Conservation (phyloP, 2,329 filamentous ascomycete species). For the Diaporthe vaccinii region DNA sequence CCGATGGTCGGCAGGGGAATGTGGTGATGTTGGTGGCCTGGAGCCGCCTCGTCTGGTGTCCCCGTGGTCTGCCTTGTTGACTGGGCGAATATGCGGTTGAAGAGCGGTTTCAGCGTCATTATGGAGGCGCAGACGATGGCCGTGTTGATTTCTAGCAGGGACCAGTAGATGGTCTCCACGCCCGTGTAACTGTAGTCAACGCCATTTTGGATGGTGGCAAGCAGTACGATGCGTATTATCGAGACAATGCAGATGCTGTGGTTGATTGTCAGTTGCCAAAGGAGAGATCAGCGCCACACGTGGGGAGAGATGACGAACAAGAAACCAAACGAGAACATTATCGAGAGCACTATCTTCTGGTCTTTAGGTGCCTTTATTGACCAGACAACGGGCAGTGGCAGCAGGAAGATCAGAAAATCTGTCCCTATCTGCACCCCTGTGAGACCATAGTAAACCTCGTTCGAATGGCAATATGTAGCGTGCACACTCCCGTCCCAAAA, state of each 20-base stretch:
- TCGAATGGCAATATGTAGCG: conserved; percentile 33
- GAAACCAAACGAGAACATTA: conserved; percentile 47
- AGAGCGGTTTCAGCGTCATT: conserved; percentile 46
- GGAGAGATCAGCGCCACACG: neutral
- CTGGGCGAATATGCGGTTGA: conserved; percentile 46
- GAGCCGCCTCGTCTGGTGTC: neutral
- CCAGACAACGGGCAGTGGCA: conserved; percentile 46
- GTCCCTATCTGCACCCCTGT: conserved; percentile 45
- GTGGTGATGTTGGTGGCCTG: neutral
- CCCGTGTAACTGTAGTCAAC: conserved; percentile 45
- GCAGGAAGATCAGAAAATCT: conserved; percentile 47
- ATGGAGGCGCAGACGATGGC: conserved; percentile 48
- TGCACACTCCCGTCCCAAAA: conserved; percentile 40
- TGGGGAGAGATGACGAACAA: conserved; percentile 37
- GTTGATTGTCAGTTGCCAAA: conserved; percentile 24
- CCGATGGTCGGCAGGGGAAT: conserved; percentile 37
- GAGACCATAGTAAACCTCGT: conserved; percentile 41
- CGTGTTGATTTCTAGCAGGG: conserved; percentile 46
- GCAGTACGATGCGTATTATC: conserved; percentile 44
- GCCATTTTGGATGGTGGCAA: conserved; percentile 37
- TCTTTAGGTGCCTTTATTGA: conserved; percentile 42
- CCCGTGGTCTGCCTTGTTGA: conserved; percentile 1
- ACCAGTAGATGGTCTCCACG: conserved; percentile 45
- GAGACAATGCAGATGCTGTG: conserved; percentile 47
- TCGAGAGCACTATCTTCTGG: conserved; percentile 45